Base-by-base conservation (phyloP, 495 filamentous ascomycete genomes). In the Podospora appendiculata region DNA sequence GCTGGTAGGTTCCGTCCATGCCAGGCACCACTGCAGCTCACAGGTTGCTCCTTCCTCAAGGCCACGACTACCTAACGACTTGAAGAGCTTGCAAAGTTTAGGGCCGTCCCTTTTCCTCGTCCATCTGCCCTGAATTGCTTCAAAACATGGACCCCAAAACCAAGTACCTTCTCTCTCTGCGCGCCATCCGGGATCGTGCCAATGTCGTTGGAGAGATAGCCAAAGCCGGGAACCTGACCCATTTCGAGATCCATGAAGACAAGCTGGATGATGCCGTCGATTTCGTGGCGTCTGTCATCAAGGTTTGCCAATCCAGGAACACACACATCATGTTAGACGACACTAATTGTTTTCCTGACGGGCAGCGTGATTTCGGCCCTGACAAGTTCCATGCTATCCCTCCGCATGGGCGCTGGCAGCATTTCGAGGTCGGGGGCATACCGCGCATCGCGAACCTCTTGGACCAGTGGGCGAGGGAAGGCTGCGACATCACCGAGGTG, bases 371-470 rank as follows among this genome's bases (percentile, higher is more conserved):
- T 59, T 80, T 74, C 54, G 77, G 74, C 18, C 78, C 79, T 0
- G 70, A 79, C 55, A 58, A 51, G 39, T 82, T 76, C 55, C 50
- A 79, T 33, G 32, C 38, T 45, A 54, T 75, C 36, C 84, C 84
- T 41, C 80, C 82, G 0, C 83, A 86, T 66, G 83, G 83, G 33
- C 74, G 84, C 57, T 87, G 83, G 83, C 83, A 86, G 64, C 83
- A 87, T 57, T 87, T 87, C 61, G 81, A 85, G 42, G 78, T 83
- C 10, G 83, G 83, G n/a, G 82, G 82, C 12, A 69, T 80, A 46
- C 81, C 79, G 14, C 79, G 83, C n/a, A 70, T 87, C 51, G 78
- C 83, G 50, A 81, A 86, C 57, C 70, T 87, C n/a, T 71, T 86
- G 41, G 41, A 14, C 41, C 14, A 71, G 85, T 57, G 36, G 47